A percentile compares a stretch with the other conserved stretches of the same genome.
phyloP scores from a whole-genome alignment of 2,329 filamentous ascomycete genomes.

The Fusarium citri region DNA sequence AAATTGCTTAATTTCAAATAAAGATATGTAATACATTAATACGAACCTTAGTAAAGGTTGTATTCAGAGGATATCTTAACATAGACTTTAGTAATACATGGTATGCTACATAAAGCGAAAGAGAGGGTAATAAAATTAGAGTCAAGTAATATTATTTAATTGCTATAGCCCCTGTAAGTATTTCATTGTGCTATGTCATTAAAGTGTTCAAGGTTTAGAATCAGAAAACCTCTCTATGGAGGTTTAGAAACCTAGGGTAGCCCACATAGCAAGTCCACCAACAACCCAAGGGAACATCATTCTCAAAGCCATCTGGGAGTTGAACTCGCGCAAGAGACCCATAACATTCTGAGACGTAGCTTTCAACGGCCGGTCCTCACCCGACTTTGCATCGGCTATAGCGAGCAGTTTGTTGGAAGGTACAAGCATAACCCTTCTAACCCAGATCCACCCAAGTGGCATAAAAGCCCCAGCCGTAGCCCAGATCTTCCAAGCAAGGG shows the following conservation, averaged over 20 bases:
- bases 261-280: constrained; percentile 34
- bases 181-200: not conserved
- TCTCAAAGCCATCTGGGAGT: constrained; percentile 31
- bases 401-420: not conserved
- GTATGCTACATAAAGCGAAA: too few relatives aligned
- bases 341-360: not conserved
- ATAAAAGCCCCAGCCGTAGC: not conserved
- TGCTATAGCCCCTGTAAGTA: not conserved
- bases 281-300: constrained; percentile 39
- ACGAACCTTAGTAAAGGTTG: too few relatives aligned
- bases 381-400: not conserved
- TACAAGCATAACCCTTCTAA: constrained; percentile 2
- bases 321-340: constrained; percentile 28
- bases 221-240: too few relatives aligned
- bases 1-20: too few relatives aligned
- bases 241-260: constrained; percentile 15
- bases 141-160: too few relatives aligned
- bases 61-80: too few relatives aligned
- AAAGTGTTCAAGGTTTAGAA: too few relatives aligned
- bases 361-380: not conserved
- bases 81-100: too few relatives aligned
- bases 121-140: too few relatives aligned
- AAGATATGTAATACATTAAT: too few relatives aligned
- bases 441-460: constrained; percentile 9
- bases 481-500: constrained; percentile 10